Base-by-base conservation (phyloP, 805 yeast genomes). In the Candida parachauliodes region DNA sequence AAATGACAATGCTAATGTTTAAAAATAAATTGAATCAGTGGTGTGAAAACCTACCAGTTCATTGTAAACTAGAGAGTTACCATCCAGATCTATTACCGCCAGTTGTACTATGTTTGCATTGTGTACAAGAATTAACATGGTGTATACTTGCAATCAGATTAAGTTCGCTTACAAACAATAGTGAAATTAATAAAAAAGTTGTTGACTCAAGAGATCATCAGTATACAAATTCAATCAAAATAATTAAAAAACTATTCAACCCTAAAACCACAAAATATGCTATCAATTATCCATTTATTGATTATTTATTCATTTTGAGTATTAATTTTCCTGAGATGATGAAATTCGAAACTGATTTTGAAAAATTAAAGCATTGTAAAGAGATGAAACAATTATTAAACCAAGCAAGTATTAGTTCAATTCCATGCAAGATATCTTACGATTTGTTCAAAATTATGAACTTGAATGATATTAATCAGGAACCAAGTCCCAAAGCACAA, bases 241-340 rank as follows among this genome's bases (percentile, higher is more conserved):
- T 39, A n/a, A 43, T 44, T 12, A 31, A 40, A 18, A 28, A 36
- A 17, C 28, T 48, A 10, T 30, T 49, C 4, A 46, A 42, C 12
- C 28, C 28, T 2, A 9, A 41, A 5, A 22, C 37, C 3, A 26
- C 12, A n/a, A 33, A 36, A 16, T 32, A 46, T 19, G 28, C 40
- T n/a, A 35, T 38, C 19, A 16, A 26, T 20, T 49, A 41, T 21
- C 49, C 52, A 3, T 51, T 51, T 39, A 29, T 48, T 28, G 55
- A 49, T 36, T 44, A 49, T 37, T 41, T 37, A 14, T 17, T 48
- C 8, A 27, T 45, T n/a, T 41, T 51, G 46, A 39, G 42, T 16
- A 34, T 46, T 24, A 43, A 44, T 33, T 48, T 49, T 34, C 52
- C 54, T 6, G 32, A 39, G 16, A 51, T 49, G 54, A 35, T 50